Evolutionary conservation across 176 grass and related monocot species (phyloP).

Genomic region (Carex myosuroides): DNA sequence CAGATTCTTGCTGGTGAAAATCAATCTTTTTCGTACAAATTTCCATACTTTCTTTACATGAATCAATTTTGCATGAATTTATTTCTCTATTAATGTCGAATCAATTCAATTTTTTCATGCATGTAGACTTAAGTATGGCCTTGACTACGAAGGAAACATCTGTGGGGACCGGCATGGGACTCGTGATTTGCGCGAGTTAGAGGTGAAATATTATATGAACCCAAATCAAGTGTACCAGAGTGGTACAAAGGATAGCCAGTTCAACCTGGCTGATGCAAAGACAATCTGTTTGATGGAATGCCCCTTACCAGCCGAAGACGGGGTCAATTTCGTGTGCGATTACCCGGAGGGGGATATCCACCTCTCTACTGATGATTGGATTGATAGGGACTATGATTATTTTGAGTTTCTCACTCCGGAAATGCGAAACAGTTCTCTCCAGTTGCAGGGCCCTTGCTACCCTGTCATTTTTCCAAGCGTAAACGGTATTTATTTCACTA

Average conservation of each 20-base stretch:
- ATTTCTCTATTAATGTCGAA: not conserved
- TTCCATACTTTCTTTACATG: not conserved
- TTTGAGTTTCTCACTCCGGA: slow-evolving; percentile 86
- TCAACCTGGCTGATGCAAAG: slow-evolving; percentile 73
- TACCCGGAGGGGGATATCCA: slow-evolving; percentile 85
- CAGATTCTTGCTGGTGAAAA: not conserved
- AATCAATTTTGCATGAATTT: not conserved
- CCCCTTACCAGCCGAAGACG: slow-evolving; percentile 56
- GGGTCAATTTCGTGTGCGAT: slow-evolving; percentile 81
- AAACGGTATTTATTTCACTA: slow-evolving; percentile 43
- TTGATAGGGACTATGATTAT: slow-evolving; percentile 95
- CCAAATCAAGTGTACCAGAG: slow-evolving; percentile 95
- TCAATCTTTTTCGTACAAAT: not conserved
- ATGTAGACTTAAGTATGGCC: slow-evolving; percentile 69
- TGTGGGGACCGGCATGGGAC: slow-evolving; percentile 63
- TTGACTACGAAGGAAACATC: slow-evolving; percentile 93
- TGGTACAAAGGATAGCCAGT: slow-evolving; percentile 55
- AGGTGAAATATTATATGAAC: slow-evolving; percentile 86
- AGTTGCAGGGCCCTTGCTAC: slow-evolving; percentile 94
- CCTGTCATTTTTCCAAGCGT: slow-evolving; percentile 94
- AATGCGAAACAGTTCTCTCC: slow-evolving; percentile 88
- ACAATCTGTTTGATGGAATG: slow-evolving; percentile 96
- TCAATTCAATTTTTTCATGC: not conserved
- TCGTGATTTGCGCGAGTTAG: slow-evolving; percentile 63
- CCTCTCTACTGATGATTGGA: slow-evolving; percentile 88